Conservation (phyloP, 208 protist genomes). For the Acanthamoeba divionensis region DNA sequence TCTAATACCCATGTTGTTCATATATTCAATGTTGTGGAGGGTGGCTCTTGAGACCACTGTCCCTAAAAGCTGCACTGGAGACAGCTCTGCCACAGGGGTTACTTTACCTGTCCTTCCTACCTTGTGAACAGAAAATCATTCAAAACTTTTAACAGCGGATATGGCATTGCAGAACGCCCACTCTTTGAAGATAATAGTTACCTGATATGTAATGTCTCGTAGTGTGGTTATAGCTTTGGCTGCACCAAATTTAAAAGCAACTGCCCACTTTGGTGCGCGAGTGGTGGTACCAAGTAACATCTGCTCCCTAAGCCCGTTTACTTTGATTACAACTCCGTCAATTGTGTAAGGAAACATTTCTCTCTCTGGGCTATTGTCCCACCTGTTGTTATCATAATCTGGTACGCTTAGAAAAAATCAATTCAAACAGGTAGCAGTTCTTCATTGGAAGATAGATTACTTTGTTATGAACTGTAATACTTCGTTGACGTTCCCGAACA, state of each 20-base stretch:
- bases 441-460: not conserved
- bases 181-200: not conserved
- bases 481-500: not conserved
- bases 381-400: not conserved
- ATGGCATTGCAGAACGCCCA: not conserved
- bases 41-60: slow-evolving; percentile 58
- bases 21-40: slow-evolving; percentile 57
- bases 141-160: not conserved
- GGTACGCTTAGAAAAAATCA: not conserved
- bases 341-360: slow-evolving; percentile 33
- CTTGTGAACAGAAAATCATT: not conserved
- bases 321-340: slow-evolving; percentile 69
- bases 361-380: slow-evolving; percentile 3
- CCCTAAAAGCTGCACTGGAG: slow-evolving; percentile 56
- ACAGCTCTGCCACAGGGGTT: slow-evolving; percentile 55
- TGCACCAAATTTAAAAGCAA: slow-evolving; percentile 68
- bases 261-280: slow-evolving; percentile 64
- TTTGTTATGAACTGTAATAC: not conserved
- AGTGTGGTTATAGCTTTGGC: not conserved
- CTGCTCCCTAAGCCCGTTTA: slow-evolving; percentile 54
- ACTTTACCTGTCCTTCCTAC: slow-evolving; percentile 58
- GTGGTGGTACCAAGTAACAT: not conserved
- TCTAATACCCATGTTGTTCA: slow-evolving; percentile 39
- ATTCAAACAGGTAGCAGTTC: not conserved
- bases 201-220: slow-evolving; percentile 28